phyloP scores from a whole-genome alignment of 768 basidiomycete species.

The Lactarius psammicola region DNA sequence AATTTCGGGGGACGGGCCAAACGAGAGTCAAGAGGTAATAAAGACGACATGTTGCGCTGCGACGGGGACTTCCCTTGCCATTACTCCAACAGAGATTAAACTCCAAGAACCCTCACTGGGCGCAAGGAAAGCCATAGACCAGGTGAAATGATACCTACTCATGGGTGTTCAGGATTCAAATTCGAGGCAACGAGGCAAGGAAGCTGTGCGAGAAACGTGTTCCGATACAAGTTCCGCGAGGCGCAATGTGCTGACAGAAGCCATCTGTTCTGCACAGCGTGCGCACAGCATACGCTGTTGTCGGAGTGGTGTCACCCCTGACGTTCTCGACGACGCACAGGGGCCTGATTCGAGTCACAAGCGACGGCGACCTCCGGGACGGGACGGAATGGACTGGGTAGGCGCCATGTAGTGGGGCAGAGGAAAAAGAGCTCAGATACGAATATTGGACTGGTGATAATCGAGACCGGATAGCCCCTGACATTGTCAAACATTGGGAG shows the following conservation, averaged over 20 bases:
- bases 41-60: slow-evolving; percentile 8
- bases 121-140: not conserved
- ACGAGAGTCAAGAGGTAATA: slow-evolving; percentile 8
- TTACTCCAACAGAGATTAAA: slow-evolving; percentile 1
- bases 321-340: not conserved
- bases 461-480: slow-evolving; percentile 12
- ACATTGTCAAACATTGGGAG: slow-evolving; percentile 18
- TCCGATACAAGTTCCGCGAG: not conserved
- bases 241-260: not conserved
- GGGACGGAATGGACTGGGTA: not conserved
- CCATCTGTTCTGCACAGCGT: not conserved
- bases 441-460: not conserved
- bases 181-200: not conserved
- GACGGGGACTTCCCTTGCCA: slow-evolving; percentile 1
- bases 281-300: slow-evolving; percentile 18
- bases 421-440: not conserved
- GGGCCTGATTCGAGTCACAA: slow-evolving; percentile 1
- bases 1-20: not conserved
- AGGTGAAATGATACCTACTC: not conserved
- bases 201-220: not conserved
- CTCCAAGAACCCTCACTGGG: slow-evolving; percentile 17
- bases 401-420: not conserved
- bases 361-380: slow-evolving; percentile 1
- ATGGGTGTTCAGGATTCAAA: not conserved
- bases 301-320: slow-evolving; percentile 11